phyloP scores from a whole-genome alignment of 257 asterid genomes.

The Craterostigma plantagineum region DNA sequence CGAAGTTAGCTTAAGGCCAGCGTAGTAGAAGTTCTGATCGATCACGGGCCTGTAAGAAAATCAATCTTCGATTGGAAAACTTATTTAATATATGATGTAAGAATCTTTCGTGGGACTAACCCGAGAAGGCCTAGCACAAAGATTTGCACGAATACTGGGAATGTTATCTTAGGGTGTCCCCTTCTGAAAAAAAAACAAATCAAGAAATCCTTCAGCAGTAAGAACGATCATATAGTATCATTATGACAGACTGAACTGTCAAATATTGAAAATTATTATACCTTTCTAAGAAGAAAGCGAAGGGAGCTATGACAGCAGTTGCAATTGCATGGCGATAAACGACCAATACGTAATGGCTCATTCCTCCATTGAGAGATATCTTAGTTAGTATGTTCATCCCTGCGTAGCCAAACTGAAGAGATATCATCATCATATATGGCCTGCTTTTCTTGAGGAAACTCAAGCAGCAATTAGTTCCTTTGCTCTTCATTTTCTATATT shows the following conservation, averaged over 20 bases:
- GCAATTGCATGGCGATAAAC: conserved; percentile 93
- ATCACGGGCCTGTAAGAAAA: conserved; percentile 24
- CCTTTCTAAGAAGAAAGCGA: conserved; percentile 75
- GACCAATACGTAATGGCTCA: conserved; percentile 91
- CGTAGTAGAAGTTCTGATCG: conserved; percentile 25
- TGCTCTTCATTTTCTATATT: too few species aligned
- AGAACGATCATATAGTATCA: too few species aligned
- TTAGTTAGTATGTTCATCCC: conserved; percentile 86
- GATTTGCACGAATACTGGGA: conserved; percentile 65
- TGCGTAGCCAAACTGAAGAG: conserved; percentile 78
- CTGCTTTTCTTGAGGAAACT: conserved; percentile 1
- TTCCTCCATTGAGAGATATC: conserved; percentile 74
- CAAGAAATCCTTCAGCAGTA: too few species aligned
- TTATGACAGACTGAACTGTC: too few species aligned
- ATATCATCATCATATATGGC: conserved; percentile 77
- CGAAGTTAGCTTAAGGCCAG: conserved; percentile 26
- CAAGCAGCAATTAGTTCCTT: too few species aligned
- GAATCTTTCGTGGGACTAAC: conserved; percentile 11
- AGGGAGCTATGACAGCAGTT: conserved; percentile 70
- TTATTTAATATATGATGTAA: background rate
- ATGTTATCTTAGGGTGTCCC: conserved; percentile 73
- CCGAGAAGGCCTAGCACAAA: conserved; percentile 81
- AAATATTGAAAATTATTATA: too few species aligned
- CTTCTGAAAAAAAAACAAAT: conserved; percentile 40
- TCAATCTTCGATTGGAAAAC: too few species aligned